Conservation (phyloP, 2,329 filamentous ascomycete genomes). For the Stylonectria norvegica region DNA sequence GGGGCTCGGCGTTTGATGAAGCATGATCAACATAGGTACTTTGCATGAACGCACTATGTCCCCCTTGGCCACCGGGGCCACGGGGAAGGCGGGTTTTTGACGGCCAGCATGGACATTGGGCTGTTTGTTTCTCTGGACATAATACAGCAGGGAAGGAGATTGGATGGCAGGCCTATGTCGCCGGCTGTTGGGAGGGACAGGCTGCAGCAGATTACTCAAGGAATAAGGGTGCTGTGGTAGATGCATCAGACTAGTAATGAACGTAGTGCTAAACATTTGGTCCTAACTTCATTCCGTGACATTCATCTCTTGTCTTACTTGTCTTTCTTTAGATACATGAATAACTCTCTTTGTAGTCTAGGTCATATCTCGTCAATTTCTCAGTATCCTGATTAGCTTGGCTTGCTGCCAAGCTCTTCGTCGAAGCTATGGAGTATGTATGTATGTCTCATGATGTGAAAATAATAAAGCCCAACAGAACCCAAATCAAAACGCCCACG, state of each 20-base stretch:
- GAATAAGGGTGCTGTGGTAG: slow-evolving; percentile 19
- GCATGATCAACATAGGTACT: slow-evolving; percentile 37
- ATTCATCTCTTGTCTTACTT: too few relatives aligned
- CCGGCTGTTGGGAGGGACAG: slow-evolving; percentile 10
- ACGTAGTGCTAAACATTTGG: slow-evolving; percentile 29
- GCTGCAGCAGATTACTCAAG: slow-evolving; percentile 15
- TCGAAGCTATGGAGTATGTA: too few relatives aligned
- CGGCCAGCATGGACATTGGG: slow-evolving; percentile 2
- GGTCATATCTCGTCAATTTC: background rate
- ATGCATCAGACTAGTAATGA: slow-evolving; percentile 31
- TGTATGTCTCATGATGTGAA: too few relatives aligned
- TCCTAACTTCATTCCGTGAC: too few relatives aligned
- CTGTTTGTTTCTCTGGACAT: slow-evolving; percentile 3
- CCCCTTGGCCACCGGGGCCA: slow-evolving; percentile 14
- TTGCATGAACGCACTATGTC: slow-evolving; percentile 28
- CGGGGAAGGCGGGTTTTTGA: slow-evolving; percentile 16
- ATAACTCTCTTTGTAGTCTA: too few relatives aligned
- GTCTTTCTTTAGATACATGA: background rate
- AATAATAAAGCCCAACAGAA: background rate
- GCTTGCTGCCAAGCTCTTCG: background rate
- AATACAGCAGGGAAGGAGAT: slow-evolving; percentile 10
- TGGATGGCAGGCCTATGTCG: slow-evolving; percentile 14
- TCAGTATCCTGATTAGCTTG: background rate
- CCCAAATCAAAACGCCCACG: too few relatives aligned
- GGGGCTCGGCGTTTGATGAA: slow-evolving; percentile 34